These are phyloP conservation scores for Xanthoparmelia taractica DNA, from an alignment of 495 filamentous ascomycete species.

Conservation along the genomic window DNA sequence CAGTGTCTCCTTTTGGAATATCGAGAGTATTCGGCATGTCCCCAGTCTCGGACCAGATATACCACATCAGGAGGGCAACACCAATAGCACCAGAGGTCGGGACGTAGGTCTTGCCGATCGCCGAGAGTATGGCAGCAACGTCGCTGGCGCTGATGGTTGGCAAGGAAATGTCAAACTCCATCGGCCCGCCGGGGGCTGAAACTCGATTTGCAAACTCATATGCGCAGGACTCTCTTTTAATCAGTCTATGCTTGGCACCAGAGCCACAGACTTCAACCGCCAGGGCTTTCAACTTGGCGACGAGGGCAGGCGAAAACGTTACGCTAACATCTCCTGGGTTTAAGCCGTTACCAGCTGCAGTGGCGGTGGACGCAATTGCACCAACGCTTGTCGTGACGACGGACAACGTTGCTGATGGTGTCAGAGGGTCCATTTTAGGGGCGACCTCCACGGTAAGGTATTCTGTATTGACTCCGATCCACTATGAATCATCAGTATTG, in stretches of 20 bases:
- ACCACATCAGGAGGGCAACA: not conserved
- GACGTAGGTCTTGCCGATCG: not conserved
- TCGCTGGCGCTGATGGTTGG: not conserved
- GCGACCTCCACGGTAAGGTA: not conserved
- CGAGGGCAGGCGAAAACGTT: not conserved
- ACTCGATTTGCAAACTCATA: not conserved
- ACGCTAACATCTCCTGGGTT: constrained; percentile 2
- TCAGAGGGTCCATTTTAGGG: not conserved
- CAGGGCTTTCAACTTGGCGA: not conserved
- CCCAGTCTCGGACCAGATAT: not conserved
- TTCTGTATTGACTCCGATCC: constrained; percentile 1
- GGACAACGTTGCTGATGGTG: constrained; percentile 1
- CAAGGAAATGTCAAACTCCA: not conserved
- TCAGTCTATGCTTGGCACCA: not conserved
- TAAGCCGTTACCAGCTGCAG: not conserved
- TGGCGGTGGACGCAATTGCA: not conserved
- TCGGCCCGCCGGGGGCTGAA: not conserved
- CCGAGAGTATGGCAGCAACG: constrained; percentile 1
- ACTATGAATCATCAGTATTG: not conserved
- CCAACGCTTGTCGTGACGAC: not conserved
- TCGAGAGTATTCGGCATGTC: not conserved
- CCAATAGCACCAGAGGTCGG: not conserved
- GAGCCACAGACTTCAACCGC: not conserved
- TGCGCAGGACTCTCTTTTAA: not conserved
- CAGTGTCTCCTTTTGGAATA: not conserved